A percentile compares a stretch with the other conserved stretches of the same genome.
phyloP scores from a whole-genome alignment of 2,329 filamentous ascomycete genomes.

The Colletotrichum agaves region DNA sequence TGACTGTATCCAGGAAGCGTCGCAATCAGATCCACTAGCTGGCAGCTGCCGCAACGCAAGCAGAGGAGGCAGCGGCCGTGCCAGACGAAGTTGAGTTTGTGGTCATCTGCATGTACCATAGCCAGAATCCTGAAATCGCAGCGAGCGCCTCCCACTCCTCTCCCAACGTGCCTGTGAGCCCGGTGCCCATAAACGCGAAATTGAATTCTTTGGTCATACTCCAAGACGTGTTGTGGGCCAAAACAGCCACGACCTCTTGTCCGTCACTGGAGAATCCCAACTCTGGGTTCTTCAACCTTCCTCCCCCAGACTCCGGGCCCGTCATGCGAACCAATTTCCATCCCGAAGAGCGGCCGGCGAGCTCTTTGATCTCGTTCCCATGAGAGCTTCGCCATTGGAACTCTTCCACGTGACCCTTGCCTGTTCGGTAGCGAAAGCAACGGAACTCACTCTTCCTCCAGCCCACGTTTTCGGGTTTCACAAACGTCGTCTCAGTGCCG shows the following conservation, averaged over 20 bases:
- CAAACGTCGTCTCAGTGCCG: neutral
- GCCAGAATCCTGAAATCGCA: conserved; percentile 12
- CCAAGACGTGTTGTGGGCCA: conserved; percentile 31
- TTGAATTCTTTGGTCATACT: conserved; percentile 30
- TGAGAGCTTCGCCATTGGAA: conserved; percentile 37
- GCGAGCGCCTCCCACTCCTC: conserved; percentile 33
- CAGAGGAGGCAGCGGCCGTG: neutral
- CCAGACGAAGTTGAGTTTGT: neutral
- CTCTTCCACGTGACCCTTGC: conserved; percentile 1
- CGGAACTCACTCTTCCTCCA: conserved; percentile 3
- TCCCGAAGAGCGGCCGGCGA: conserved; percentile 28
- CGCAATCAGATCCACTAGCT: no score
- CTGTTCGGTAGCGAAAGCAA: neutral
- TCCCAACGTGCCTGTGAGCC: conserved; percentile 31
- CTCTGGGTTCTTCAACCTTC: neutral
- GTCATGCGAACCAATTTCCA: conserved; percentile 37
- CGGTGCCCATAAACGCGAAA: conserved; percentile 36
- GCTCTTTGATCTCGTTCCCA: conserved; percentile 30
- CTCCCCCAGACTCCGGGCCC: neutral
- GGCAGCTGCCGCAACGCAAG: neutral
- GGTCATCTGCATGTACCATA: conserved; percentile 19
- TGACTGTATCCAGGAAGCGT: no score
- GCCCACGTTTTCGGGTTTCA: conserved; percentile 4
- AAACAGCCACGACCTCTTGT: conserved; percentile 36
- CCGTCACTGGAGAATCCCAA: conserved; percentile 37